Evolutionary conservation across 1,284 basidiomycete species (phyloP).

Genomic region (Heterobasidion parviporum): DNA sequence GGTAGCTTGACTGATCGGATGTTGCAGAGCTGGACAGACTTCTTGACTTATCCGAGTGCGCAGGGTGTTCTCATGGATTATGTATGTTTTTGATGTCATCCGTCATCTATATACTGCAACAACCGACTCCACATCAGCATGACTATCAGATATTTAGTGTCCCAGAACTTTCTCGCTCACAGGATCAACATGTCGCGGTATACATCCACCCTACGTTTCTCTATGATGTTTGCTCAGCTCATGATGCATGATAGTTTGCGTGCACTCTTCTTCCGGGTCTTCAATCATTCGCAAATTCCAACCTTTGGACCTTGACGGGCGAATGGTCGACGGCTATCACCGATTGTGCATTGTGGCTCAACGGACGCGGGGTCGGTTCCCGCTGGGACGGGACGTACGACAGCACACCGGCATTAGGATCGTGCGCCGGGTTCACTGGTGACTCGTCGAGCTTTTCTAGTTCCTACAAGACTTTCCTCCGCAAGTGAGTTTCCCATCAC

Average conservation of each 20-base stretch:
- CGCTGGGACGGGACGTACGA: conserved; percentile 56
- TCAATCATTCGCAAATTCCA: conserved; percentile 33
- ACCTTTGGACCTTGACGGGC: conserved; percentile 59
- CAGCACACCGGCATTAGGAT: conserved; percentile 38
- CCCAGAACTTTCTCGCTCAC: conserved; percentile 43
- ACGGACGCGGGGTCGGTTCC: conserved; percentile 64
- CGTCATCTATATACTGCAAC: not conserved
- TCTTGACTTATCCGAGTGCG: conserved; percentile 43
- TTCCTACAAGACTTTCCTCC: conserved; percentile 56
- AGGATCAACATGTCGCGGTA: conserved; percentile 49
- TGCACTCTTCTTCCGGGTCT: conserved; percentile 17
- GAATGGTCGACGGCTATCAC: conserved; percentile 78
- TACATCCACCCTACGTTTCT: conserved; percentile 5
- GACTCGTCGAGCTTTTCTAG: conserved; percentile 47
- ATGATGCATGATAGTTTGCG: not conserved
- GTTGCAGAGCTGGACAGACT: conserved; percentile 49
- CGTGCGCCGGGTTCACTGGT: conserved; percentile 56
- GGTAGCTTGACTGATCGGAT: not conserved
- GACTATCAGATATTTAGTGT: conserved; percentile 76
- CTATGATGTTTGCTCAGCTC: not conserved
- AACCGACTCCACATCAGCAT: conserved; percentile 34
- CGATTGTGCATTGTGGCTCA: conserved; percentile 75
- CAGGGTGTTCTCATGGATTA: conserved; percentile 57
- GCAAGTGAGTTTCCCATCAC: conserved; percentile 35
- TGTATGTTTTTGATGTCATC: conserved; percentile 23